Evolutionary conservation across 2,329 filamentous ascomycete species (phyloP).

Genomic region (Aspergillus pseudoviridinutans): DNA sequence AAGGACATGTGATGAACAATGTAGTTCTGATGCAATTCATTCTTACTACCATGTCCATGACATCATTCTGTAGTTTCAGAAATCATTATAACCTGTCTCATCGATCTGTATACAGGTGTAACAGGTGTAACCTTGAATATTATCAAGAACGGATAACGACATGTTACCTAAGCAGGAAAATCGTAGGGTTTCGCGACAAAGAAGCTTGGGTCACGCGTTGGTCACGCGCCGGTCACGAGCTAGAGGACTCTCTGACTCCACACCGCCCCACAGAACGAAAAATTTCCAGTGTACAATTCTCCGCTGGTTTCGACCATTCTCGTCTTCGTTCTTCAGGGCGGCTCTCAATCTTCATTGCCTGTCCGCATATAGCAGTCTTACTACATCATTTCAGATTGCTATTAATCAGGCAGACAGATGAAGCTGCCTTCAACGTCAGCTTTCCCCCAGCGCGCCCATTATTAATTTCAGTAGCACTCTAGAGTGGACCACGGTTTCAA

Average conservation of each 20-base stretch:
- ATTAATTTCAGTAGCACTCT: slow-evolving; percentile 10
- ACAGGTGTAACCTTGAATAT: no score
- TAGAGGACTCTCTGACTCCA: slow-evolving; percentile 20
- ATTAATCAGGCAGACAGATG: slow-evolving; percentile 18
- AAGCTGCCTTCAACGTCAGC: slow-evolving; percentile 1
- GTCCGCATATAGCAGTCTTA: slow-evolving; percentile 12
- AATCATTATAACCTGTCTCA: background rate
- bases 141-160: background rate
- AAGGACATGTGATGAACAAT: background rate
- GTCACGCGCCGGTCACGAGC: slow-evolving; percentile 11
- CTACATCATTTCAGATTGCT: slow-evolving; percentile 5
- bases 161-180: background rate
- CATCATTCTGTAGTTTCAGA: background rate
- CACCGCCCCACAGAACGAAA: slow-evolving; percentile 17
- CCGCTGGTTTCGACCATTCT: background rate
- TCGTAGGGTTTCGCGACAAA: background rate
- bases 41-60: background rate
- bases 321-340: slow-evolving; percentile 3
- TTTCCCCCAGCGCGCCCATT: slow-evolving; percentile 3
- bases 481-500: slow-evolving; percentile 8
- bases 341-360: slow-evolving; percentile 7
- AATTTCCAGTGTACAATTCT: slow-evolving; percentile 8
- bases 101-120: background rate
- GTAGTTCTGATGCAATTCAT: background rate
- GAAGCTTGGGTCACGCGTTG: slow-evolving; percentile 11